phyloP scores from a whole-genome alignment of 805 yeast genomes.

The Candida tammaniensis region DNA sequence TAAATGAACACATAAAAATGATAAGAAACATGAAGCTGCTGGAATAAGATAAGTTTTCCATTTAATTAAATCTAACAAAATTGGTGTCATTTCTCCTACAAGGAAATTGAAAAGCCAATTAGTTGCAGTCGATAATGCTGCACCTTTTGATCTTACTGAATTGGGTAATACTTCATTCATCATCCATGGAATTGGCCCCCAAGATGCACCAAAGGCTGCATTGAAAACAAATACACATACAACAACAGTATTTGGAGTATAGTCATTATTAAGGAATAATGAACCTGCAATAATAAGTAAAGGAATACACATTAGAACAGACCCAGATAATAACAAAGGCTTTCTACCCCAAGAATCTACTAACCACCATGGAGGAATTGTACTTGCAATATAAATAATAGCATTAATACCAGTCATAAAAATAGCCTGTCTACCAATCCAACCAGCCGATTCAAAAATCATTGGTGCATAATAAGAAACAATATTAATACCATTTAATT shows the following conservation, averaged over 20 bases:
- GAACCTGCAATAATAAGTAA: slow-evolving; percentile 62
- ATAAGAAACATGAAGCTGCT: slow-evolving; percentile 70
- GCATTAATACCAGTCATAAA: slow-evolving; percentile 80
- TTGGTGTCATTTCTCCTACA: slow-evolving; percentile 90
- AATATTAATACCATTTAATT: slow-evolving; percentile 88
- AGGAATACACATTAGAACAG: slow-evolving; percentile 74
- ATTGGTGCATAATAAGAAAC: slow-evolving; percentile 91
- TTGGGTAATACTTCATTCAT: slow-evolving; percentile 86
- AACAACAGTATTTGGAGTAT: slow-evolving; percentile 73
- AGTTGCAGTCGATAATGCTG: slow-evolving; percentile 85
- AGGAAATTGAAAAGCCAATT: slow-evolving; percentile 92
- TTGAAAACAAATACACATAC: slow-evolving; percentile 74
- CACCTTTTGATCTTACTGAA: slow-evolving; percentile 83
- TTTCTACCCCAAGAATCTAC: slow-evolving; percentile 92
- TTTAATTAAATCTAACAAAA: slow-evolving; percentile 67
- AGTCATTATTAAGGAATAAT: slow-evolving; percentile 27
- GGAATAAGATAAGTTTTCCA: slow-evolving; percentile 86
- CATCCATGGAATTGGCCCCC: slow-evolving; percentile 97
- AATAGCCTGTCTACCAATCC: slow-evolving; percentile 85
- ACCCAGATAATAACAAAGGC: slow-evolving; percentile 77
- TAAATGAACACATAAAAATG: slow-evolving; percentile 68
- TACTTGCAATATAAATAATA: slow-evolving; percentile 45
- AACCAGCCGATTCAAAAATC: slow-evolving; percentile 93
- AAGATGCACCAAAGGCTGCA: slow-evolving; percentile 81
- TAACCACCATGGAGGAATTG: slow-evolving; percentile 87